These are phyloP conservation scores for Zygoascus ofunaensis DNA, from an alignment of 805 yeast genomes.

Conservation along the genomic window DNA sequence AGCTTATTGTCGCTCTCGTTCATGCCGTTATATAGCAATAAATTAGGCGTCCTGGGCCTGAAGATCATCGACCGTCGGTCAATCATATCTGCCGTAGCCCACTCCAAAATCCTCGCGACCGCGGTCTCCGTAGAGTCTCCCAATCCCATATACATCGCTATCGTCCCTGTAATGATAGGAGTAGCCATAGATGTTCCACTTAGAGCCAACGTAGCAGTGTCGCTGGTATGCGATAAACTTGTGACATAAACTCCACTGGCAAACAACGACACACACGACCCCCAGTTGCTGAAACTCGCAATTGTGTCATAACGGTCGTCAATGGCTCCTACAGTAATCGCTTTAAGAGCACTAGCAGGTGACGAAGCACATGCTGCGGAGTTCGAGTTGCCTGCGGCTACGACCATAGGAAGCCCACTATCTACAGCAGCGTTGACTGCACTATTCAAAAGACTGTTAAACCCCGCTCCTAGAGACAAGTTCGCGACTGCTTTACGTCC, in stretches of 20 bases:
- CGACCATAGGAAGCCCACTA: constrained; percentile 46
- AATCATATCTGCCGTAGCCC: constrained; percentile 21
- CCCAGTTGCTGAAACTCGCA: constrained; percentile 82
- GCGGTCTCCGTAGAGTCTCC: constrained; percentile 24
- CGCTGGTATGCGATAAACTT: constrained; percentile 18
- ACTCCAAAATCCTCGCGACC: constrained; percentile 14
- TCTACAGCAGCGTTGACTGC: constrained; percentile 70
- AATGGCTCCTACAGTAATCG: constrained; percentile 83
- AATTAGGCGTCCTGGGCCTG: constrained; percentile 23
- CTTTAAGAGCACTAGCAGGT: constrained; percentile 69
- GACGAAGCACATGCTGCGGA: constrained; percentile 70
- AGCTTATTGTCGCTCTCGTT: no score
- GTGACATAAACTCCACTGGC: constrained; percentile 68
- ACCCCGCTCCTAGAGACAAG: constrained; percentile 69
- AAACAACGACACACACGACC: constrained; percentile 73
- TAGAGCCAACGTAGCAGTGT: constrained; percentile 14
- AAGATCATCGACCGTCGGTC: constrained; percentile 20
- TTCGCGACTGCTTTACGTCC: constrained; percentile 56
- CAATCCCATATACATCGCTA: constrained; percentile 24
- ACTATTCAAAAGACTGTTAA: constrained; percentile 54
- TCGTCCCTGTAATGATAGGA: constrained; percentile 24
- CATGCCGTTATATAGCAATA: constrained; percentile 26
- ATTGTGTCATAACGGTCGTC: constrained; percentile 61
- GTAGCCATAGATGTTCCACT: constrained; percentile 28
- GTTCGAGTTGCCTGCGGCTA: constrained; percentile 80